phyloP scores from a whole-genome alignment of 352 stramenopile genomes.

The Phytophthora brassicae region DNA sequence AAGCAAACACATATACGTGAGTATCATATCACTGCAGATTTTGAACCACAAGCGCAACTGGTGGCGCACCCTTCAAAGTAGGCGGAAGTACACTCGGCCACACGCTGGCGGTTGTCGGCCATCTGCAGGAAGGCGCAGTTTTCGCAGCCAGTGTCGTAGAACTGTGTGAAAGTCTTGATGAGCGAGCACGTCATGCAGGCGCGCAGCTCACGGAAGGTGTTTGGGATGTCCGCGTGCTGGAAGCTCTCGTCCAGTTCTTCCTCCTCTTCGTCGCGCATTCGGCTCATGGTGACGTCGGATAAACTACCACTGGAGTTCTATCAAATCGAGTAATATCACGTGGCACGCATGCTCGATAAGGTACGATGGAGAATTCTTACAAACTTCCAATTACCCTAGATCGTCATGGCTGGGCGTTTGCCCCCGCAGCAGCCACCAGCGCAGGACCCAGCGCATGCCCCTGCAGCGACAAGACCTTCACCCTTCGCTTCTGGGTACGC shows the following conservation, averaged over 20 bases:
- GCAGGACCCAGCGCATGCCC: constrained; percentile 4
- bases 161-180: constrained; percentile 90
- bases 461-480: constrained; percentile 15
- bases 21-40: neutral
- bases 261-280: constrained; percentile 76
- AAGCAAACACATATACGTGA: neutral
- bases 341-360: neutral
- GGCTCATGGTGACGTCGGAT: constrained; percentile 34
- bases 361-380: constrained; percentile 3
- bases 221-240: constrained; percentile 85
- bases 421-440: constrained; percentile 13
- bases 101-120: constrained; percentile 87
- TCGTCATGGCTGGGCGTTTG: constrained; percentile 21
- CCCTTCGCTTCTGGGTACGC: constrained; percentile 36
- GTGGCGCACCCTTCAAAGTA: constrained; percentile 84
- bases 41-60: neutral
- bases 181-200: constrained; percentile 90
- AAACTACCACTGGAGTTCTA: neutral
- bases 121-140: constrained; percentile 90
- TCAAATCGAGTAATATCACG: neutral
- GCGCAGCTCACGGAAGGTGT: constrained; percentile 86
- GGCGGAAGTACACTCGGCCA: constrained; percentile 87
- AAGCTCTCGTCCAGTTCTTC: constrained; percentile 80
- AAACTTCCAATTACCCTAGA: constrained; percentile 1
- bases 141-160: constrained; percentile 90